Evolutionary conservation across 306 rosid genomes (phyloP).

Genomic region (Abrus precatorius): DNA sequence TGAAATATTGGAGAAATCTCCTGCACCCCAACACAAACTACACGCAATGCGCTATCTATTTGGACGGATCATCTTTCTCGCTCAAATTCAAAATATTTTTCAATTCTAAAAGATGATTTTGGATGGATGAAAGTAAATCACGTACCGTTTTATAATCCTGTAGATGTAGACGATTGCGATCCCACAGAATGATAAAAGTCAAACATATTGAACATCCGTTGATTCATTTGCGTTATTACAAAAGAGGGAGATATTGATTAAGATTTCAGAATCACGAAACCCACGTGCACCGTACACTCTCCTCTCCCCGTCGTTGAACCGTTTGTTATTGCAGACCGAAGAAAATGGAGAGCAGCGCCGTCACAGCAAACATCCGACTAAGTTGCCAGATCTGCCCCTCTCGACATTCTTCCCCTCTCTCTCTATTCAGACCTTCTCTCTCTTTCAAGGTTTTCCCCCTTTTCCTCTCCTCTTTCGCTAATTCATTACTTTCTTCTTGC

Average conservation of each 20-base stretch:
- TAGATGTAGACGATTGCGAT: not conserved
- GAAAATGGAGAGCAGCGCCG: slow-evolving; percentile 84
- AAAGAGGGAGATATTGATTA: too few relatives aligned
- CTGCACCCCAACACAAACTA: not conserved
- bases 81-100: not conserved
- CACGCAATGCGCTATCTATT: not conserved
- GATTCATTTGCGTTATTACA: not conserved
- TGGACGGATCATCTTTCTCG: not conserved
- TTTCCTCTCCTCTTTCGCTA: not conserved
- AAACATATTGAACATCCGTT: not conserved
- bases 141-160: not conserved
- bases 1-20: not conserved
- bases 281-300: not conserved
- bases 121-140: not conserved
- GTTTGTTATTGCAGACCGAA: not conserved
- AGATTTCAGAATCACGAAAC: not conserved
- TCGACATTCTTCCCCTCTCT: slow-evolving; percentile 43
- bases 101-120: not conserved
- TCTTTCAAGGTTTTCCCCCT: slow-evolving; percentile 60
- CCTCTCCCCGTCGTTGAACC: too few relatives aligned
- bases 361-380: slow-evolving; percentile 51
- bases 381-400: slow-evolving; percentile 59
- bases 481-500: not conserved
- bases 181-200: not conserved
- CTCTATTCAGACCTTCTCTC: slow-evolving; percentile 47